phyloP scores from a whole-genome alignment of 495 filamentous ascomycete species.

The Aspergillus nidulans region DNA sequence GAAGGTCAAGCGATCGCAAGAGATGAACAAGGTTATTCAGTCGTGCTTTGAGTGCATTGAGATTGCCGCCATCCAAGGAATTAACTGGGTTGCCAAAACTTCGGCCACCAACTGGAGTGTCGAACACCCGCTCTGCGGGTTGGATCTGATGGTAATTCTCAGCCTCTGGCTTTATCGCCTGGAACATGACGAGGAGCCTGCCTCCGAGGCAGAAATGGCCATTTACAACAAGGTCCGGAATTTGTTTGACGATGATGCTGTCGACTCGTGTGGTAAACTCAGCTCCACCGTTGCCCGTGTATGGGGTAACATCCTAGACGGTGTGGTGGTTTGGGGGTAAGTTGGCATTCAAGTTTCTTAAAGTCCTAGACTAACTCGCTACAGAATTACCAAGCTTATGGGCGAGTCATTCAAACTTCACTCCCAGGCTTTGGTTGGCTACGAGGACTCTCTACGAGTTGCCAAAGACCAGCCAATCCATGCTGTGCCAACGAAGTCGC shows the following conservation, averaged over 20 bases:
- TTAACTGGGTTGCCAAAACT: conserved; percentile 96
- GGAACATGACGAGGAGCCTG: conserved; percentile 96
- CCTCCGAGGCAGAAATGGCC: conserved; percentile 81
- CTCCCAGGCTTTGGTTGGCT: conserved; percentile 87
- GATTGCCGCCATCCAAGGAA: conserved; percentile 87
- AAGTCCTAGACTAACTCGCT: conserved; percentile 43
- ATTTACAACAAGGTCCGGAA: conserved; percentile 95
- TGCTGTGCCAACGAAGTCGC: conserved; percentile 42
- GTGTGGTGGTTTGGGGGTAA: conserved; percentile 98
- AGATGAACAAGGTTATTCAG: conserved; percentile 98
- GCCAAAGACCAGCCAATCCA: conserved; percentile 46
- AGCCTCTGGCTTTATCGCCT: conserved; percentile 97
- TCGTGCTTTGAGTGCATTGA: conserved; percentile 98
- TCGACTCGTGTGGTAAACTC: conserved; percentile 76
- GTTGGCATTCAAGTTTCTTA: conserved; percentile 22
- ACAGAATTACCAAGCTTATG: conserved; percentile 93
- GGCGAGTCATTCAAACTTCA: conserved; percentile 98
- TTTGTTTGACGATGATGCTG: conserved; percentile 85
- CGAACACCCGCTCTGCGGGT: conserved; percentile 92
- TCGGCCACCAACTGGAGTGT: conserved; percentile 99
- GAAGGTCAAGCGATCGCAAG: conserved; percentile 86
- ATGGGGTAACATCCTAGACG: conserved; percentile 98
- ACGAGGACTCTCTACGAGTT: conserved; percentile 68
- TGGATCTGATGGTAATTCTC: conserved; percentile 98
- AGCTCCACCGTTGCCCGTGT: conserved; percentile 90